Evolutionary conservation across 192 early-diverging fungal genomes (phyloP).

Genomic region (Backusella macrospora): DNA sequence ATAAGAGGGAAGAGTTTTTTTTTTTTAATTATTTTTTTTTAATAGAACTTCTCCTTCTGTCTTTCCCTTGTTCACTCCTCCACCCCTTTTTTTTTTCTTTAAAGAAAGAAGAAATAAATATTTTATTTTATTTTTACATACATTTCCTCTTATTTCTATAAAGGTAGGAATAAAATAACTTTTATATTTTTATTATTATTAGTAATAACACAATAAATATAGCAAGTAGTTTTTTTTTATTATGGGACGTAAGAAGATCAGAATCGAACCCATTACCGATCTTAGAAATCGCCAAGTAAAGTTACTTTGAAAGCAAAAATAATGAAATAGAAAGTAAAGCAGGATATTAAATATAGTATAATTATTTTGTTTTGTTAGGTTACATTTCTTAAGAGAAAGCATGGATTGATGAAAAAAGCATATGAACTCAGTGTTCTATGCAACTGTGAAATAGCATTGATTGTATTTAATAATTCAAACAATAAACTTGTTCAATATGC

Average conservation of each 20-base stretch:
- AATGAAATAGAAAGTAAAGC: not conserved
- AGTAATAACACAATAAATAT: not conserved
- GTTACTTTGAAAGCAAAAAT: not conserved
- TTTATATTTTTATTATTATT: not conserved
- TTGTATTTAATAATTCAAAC: conserved; percentile 86
- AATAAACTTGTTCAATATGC: conserved; percentile 94
- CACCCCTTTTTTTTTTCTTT: not conserved
- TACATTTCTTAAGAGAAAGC: conserved; percentile 93
- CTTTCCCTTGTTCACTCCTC: not conserved
- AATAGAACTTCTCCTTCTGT: not conserved
- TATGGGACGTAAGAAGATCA: conserved; percentile 4
- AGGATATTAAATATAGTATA: not conserved
- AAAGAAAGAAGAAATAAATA: not conserved
- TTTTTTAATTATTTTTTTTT: not conserved
- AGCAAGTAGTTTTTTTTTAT: not conserved
- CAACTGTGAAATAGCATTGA: conserved; percentile 91
- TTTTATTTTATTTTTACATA: not conserved
- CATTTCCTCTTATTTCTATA: not conserved
- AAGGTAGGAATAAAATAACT: not conserved
- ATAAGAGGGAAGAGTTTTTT: not conserved
- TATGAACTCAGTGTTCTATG: conserved; percentile 93
- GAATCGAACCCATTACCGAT: conserved; percentile 10
- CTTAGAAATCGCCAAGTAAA: conserved; percentile 14
- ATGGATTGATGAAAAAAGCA: conserved; percentile 94
- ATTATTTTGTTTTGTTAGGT: conserved; percentile 49